A percentile compares a stretch with the other conserved stretches of the same genome.
Conservation (phyloP, 2,329 filamentous ascomycete species). For the Ceratocystis harringtonii region DNA sequence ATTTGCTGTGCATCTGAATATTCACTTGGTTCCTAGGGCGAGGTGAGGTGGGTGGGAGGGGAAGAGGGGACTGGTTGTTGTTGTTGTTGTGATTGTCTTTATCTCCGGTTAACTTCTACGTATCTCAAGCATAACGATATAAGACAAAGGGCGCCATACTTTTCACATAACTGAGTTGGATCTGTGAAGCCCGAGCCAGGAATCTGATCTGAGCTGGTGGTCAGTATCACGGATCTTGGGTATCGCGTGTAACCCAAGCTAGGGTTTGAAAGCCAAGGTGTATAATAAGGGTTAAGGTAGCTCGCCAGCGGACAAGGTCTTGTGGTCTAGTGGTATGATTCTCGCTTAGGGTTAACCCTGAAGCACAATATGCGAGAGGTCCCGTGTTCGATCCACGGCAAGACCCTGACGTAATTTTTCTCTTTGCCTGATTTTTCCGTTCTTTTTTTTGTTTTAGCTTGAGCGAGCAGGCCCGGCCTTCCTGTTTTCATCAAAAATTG, state of each 20-base stretch:
- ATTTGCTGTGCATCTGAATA: background rate
- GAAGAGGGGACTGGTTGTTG: no score
- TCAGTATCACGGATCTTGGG: background rate
- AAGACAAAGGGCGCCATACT: background rate
- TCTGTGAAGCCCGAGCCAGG: background rate
- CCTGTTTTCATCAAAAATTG: background rate
- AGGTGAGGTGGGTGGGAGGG: no score
- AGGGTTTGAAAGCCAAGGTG: background rate
- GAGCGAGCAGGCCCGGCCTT: no score
- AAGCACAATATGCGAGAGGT: constrained; percentile 20
- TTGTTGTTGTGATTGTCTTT: no score
- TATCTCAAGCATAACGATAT: no score
- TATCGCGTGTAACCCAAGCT: no score
- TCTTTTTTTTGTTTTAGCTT: background rate
- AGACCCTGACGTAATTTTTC: constrained; percentile 2
- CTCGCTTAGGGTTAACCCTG: constrained; percentile 46
- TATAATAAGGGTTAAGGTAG: background rate
- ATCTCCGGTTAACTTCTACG: no score
- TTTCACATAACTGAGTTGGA: background rate
- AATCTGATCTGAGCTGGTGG: background rate
- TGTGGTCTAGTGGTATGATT: constrained; percentile 57
- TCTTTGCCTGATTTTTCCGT: background rate
- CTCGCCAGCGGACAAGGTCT: constrained; percentile 22
- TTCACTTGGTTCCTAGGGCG: background rate
- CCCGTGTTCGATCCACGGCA: constrained; percentile 21